These are phyloP conservation scores for Collariella sp. DNA, from an alignment of 495 filamentous ascomycete species.

Conservation along the genomic window DNA sequence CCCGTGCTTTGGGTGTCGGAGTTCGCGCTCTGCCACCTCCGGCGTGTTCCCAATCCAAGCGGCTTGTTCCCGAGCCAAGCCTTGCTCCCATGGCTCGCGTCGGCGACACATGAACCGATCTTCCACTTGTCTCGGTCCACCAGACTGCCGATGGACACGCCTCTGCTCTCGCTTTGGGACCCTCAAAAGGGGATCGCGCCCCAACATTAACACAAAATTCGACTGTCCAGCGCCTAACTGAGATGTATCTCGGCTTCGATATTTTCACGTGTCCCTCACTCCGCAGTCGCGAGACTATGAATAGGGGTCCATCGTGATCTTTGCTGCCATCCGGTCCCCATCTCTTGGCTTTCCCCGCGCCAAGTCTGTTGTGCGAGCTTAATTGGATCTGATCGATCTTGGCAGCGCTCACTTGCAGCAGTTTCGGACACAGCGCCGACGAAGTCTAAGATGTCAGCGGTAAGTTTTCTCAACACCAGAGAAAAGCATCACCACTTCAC, in stretches of 20 bases:
- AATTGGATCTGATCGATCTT: too few relatives aligned
- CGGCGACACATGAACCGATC: background rate
- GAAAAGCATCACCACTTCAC: background rate
- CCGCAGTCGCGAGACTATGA: too few relatives aligned
- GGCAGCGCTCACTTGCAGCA: too few relatives aligned
- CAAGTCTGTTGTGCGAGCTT: too few relatives aligned
- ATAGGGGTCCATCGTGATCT: too few relatives aligned
- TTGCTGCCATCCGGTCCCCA: too few relatives aligned
- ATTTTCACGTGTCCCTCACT: background rate
- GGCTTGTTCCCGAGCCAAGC: background rate
- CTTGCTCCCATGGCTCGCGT: background rate
- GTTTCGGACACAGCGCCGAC: background rate
- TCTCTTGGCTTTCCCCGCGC: too few relatives aligned
- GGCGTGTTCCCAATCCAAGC: too few relatives aligned
- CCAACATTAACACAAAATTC: background rate
- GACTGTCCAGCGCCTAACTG: background rate
- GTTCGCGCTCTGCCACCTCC: slow-evolving; percentile 10
- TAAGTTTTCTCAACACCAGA: background rate
- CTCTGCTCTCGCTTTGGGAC: background rate
- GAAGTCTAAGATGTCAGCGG: background rate
- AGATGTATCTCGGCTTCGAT: too few relatives aligned
- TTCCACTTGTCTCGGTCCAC: background rate
- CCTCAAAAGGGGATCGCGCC: background rate
- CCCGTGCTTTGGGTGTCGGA: slow-evolving; percentile 2
- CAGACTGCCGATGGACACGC: background rate